These are phyloP conservation scores for Leishmania guyanensis DNA, from an alignment of 208 protist species.

Conservation along the genomic window DNA sequence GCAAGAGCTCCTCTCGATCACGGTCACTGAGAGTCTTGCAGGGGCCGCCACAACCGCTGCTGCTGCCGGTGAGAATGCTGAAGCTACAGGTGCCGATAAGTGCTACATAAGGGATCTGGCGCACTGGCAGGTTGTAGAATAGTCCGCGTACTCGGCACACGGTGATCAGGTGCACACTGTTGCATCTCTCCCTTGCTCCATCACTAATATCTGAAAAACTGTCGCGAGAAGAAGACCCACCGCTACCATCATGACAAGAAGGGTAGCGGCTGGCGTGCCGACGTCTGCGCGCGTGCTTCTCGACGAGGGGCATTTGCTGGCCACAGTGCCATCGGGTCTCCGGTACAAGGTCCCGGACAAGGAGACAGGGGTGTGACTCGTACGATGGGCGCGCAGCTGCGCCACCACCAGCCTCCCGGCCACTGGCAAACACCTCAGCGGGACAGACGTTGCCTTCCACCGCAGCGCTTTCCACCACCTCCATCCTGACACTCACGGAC, in stretches of 20 bases:
- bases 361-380: neutral
- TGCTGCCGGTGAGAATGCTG: neutral
- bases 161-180: conserved; percentile 1
- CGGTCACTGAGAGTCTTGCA: neutral
- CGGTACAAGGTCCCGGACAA: conserved; percentile 7
- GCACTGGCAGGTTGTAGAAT: conserved; percentile 52
- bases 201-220: neutral
- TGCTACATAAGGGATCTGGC: conserved; percentile 22
- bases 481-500: conserved; percentile 13
- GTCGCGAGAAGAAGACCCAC: neutral
- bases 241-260: neutral
- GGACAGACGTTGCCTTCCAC: neutral
- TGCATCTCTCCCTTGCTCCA: neutral
- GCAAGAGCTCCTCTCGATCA: neutral
- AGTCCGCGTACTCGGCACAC: conserved; percentile 40
- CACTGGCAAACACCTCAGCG: neutral
- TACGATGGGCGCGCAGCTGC: neutral
- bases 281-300: neutral
- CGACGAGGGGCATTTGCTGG: neutral
- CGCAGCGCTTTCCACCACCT: neutral
- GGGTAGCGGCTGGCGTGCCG: neutral
- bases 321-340: conserved; percentile 21
- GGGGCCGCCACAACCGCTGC: neutral
- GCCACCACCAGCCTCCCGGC: neutral
- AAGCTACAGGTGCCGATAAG: neutral